Conservation (phyloP, 306 rosid genomes). For the Sophora flavescens region DNA sequence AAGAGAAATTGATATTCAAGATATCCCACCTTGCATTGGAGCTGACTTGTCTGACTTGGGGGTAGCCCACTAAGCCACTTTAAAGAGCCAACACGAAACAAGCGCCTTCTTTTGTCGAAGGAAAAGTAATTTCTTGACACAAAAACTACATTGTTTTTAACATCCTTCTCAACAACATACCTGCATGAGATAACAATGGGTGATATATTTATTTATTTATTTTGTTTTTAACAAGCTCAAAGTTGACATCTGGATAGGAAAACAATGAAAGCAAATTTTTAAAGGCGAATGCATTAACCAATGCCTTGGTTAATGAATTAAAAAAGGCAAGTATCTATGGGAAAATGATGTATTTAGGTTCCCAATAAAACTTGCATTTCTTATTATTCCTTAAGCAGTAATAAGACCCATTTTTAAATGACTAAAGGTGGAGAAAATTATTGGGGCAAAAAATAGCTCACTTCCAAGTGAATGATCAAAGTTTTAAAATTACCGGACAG, state of each 20-base stretch:
- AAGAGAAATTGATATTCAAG: slow-evolving; percentile 27
- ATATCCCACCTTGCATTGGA: slow-evolving; percentile 80
- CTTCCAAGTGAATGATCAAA: slow-evolving; percentile 9
- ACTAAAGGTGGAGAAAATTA: slow-evolving; percentile 8
- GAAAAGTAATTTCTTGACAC: slow-evolving; percentile 96
- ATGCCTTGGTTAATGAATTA: too few relatives aligned
- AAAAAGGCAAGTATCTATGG: too few relatives aligned
- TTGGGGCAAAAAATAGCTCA: neutral
- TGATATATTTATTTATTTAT: neutral
- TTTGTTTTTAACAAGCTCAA: neutral
- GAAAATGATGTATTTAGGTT: too few relatives aligned
- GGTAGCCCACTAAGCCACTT: slow-evolving; percentile 80
- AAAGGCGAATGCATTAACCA: too few relatives aligned
- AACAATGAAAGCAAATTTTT: neutral
- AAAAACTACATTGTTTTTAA: slow-evolving; percentile 83
- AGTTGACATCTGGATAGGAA: slow-evolving; percentile 7
- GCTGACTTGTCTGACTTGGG: slow-evolving; percentile 62
- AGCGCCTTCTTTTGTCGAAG: slow-evolving; percentile 83
- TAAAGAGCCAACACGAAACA: slow-evolving; percentile 83
- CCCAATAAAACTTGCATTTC: too few relatives aligned
- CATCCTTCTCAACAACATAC: slow-evolving; percentile 95
- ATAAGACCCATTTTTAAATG: neutral
- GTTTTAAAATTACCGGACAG: neutral
- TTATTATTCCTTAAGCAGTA: too few relatives aligned
- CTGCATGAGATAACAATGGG: slow-evolving; percentile 53